These are phyloP conservation scores for Favolaschia claudopus DNA, from an alignment of 768 basidiomycete species.

Conservation along the genomic window DNA sequence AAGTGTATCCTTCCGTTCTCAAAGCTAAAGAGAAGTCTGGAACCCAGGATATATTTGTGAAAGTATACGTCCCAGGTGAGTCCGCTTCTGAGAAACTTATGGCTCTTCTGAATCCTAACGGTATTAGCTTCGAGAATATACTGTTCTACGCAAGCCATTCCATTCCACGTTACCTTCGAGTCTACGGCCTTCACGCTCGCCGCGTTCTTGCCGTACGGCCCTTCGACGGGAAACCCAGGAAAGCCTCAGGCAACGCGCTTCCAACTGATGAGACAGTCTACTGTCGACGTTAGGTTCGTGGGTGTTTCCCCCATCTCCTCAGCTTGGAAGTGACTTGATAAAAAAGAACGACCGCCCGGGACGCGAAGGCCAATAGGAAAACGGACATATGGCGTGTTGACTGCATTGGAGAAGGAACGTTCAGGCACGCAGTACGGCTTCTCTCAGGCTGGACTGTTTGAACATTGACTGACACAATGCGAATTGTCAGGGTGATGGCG, in stretches of 20 bases:
- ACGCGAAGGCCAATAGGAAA: too few relatives aligned
- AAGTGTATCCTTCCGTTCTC: constrained; percentile 49
- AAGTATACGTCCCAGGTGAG: constrained; percentile 48
- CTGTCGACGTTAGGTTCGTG: constrained; percentile 67
- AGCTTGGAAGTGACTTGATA: too few relatives aligned
- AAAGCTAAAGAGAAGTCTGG: constrained; percentile 42
- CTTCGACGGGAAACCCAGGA: constrained; percentile 43
- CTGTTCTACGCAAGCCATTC: constrained; percentile 64
- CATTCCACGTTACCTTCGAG: constrained; percentile 70
- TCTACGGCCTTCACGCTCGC: constrained; percentile 65
- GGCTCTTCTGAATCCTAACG: constrained; percentile 33
- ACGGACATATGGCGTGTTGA: constrained; percentile 77
- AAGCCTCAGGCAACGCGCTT: constrained; percentile 55
- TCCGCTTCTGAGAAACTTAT: not conserved
- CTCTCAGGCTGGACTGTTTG: not conserved
- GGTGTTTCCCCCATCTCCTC: too few relatives aligned
- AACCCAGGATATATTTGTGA: constrained; percentile 49
- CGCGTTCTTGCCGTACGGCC: constrained; percentile 66
- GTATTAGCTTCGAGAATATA: constrained; percentile 64
- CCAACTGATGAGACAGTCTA: constrained; percentile 70
- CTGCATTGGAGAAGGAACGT: constrained; percentile 68
- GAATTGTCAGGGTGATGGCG: constrained; percentile 61
- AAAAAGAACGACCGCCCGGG: not conserved
- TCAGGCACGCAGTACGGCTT: constrained; percentile 60
- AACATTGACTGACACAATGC: not conserved